Conservation (phyloP, 495 filamentous ascomycete species). For the Amniculicola lignicola region DNA sequence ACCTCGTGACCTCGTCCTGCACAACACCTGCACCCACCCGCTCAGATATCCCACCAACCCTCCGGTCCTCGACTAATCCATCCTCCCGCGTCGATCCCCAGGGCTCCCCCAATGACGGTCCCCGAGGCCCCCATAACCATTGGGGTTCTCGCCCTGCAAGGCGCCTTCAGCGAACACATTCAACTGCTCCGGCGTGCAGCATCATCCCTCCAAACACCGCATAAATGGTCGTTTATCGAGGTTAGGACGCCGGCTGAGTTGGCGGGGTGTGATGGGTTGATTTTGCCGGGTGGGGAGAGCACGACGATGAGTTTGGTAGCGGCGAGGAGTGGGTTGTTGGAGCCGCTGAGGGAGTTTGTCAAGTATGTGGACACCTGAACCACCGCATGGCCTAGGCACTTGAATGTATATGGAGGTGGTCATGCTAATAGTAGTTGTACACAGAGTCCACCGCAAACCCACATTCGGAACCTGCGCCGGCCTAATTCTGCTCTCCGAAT, state of each 20-base stretch:
- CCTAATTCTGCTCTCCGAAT: slow-evolving; percentile 84
- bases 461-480: slow-evolving; percentile 97
- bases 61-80: too few species aligned
- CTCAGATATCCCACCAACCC: too few species aligned
- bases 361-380: slow-evolving; percentile 60
- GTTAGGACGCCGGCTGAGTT: slow-evolving; percentile 75
- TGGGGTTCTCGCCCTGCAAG: slow-evolving; percentile 88
- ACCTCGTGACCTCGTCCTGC: too few species aligned
- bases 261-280: slow-evolving; percentile 69
- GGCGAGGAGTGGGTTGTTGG: slow-evolving; percentile 70
- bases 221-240: slow-evolving; percentile 64
- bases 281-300: slow-evolving; percentile 92
- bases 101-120: too few species aligned
- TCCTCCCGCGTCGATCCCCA: too few species aligned
- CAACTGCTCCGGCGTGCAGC: slow-evolving; percentile 69
- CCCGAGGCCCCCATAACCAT: slow-evolving; percentile 52
- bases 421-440: too few species aligned
- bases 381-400: slow-evolving; percentile 3
- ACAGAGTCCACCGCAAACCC: slow-evolving; percentile 66
- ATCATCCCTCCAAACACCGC: slow-evolving; percentile 28
- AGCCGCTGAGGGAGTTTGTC: slow-evolving; percentile 86
- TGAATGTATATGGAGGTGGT: too few species aligned
- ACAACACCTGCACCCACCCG: too few species aligned
- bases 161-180: slow-evolving; percentile 88
- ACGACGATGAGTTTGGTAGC: slow-evolving; percentile 92